These are phyloP conservation scores for Hippophae rhamnoides DNA, from an alignment of 306 rosid species.

Conservation along the genomic window DNA sequence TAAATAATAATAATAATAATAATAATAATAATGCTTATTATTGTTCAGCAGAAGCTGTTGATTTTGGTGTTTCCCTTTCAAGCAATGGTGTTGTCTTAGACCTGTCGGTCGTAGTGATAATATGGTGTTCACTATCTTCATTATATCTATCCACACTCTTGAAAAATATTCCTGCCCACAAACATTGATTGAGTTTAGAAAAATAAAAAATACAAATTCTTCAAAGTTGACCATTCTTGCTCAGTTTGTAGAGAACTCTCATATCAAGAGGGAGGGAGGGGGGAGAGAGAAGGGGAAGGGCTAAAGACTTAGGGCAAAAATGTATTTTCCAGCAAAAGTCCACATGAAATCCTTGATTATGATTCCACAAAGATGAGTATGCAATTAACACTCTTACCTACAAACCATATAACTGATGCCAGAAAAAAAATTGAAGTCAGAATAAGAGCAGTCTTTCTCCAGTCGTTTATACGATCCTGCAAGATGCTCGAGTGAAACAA, in stretches of 20 bases:
- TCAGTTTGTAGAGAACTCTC: no score
- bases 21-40: neutral
- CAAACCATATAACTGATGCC: slow-evolving; percentile 66
- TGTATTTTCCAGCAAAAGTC: neutral
- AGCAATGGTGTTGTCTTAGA: slow-evolving; percentile 50
- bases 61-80: slow-evolving; percentile 26
- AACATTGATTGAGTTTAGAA: neutral
- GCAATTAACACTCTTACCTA: slow-evolving; percentile 36
- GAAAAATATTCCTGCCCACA: slow-evolving; percentile 53
- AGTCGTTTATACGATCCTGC: slow-evolving; percentile 61
- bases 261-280: no score
- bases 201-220: neutral
- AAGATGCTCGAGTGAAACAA: slow-evolving; percentile 1
- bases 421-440: slow-evolving; percentile 58
- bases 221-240: no score
- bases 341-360: neutral
- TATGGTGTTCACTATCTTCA: slow-evolving; percentile 35
- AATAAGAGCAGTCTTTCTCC: slow-evolving; percentile 59
- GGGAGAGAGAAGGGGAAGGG: no score
- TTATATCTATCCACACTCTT: slow-evolving; percentile 48
- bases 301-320: no score
- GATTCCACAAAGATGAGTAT: neutral
- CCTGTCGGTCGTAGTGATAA: slow-evolving; percentile 13
- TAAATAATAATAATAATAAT: neutral
- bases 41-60: slow-evolving; percentile 26